Evolutionary conservation across 345 rosid species (phyloP).

Genomic region (Eucalyptus regnans): DNA sequence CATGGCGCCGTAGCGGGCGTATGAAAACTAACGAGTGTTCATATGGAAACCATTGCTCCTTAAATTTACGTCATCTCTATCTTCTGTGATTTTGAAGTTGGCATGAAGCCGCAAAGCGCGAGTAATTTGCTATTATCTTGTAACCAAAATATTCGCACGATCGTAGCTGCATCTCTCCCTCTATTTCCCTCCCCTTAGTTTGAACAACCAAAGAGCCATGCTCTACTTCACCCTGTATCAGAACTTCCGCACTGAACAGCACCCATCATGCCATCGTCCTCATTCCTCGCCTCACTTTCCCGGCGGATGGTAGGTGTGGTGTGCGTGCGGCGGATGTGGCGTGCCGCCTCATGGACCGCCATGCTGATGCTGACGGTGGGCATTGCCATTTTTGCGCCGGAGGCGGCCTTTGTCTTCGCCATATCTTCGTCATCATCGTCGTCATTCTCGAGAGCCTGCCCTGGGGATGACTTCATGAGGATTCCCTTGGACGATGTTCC

Average conservation of each 20-base stretch:
- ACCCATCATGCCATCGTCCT: not conserved
- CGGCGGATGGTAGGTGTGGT: not conserved
- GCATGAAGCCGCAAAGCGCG: not conserved
- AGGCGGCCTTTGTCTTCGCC: conserved; percentile 18
- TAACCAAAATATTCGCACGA: not conserved
- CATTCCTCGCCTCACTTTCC: not conserved
- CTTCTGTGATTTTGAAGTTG: not conserved
- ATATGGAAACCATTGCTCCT: not conserved
- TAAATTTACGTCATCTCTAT: not conserved
- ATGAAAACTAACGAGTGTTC: not conserved
- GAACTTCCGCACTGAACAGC: not conserved
- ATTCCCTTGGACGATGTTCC: conserved; percentile 20
- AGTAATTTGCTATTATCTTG: not conserved
- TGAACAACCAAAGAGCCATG: not conserved
- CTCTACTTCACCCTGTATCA: not conserved
- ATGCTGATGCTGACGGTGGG: conserved; percentile 10
- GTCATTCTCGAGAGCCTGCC: conserved; percentile 2
- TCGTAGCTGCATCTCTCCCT: not conserved
- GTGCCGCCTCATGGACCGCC: conserved; percentile 15
- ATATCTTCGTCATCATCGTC: conserved; percentile 9
- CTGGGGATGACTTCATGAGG: conserved; percentile 1
- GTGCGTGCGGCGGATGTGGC: not conserved
- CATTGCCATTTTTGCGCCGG: conserved; percentile 13
- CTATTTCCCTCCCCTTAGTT: not conserved
- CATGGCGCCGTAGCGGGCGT: not conserved